phyloP scores from a whole-genome alignment of 1,284 basidiomycete genomes.

The Trametes versicolor region DNA sequence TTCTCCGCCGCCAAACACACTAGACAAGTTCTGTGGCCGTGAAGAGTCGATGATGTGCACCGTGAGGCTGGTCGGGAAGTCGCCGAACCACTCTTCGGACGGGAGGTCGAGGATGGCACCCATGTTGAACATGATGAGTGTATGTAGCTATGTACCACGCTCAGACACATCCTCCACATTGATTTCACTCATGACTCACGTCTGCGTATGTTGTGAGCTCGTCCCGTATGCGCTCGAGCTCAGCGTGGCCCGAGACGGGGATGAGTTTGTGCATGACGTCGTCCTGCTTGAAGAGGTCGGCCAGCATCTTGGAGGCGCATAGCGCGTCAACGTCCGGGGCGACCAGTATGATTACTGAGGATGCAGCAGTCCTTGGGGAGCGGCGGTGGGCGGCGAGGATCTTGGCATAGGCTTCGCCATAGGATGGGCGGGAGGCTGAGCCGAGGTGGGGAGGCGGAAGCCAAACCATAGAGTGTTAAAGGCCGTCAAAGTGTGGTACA shows the following conservation, averaged over 20 bases:
- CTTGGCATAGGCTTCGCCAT: constrained; percentile 82
- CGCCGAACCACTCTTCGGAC: constrained; percentile 77
- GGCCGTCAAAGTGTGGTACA: not conserved
- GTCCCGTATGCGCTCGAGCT: constrained; percentile 72
- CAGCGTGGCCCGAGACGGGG: constrained; percentile 90
- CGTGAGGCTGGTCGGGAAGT: constrained; percentile 65
- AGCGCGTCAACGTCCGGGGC: constrained; percentile 92
- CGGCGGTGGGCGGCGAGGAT: constrained; percentile 81
- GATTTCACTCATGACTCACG: constrained; percentile 62
- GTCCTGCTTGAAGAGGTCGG: constrained; percentile 92
- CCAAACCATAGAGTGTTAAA: constrained; percentile 61
- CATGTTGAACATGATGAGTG: constrained; percentile 93
- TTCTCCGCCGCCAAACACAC: constrained; percentile 82
- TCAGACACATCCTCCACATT: too few species aligned
- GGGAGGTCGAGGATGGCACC: constrained; percentile 90
- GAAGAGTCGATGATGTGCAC: constrained; percentile 96
- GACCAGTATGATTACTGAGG: constrained; percentile 86
- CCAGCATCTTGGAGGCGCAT: constrained; percentile 90
- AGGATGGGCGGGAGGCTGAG: constrained; percentile 66
- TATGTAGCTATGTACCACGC: constrained; percentile 76
- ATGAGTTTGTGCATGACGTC: constrained; percentile 92
- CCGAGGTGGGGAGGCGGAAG: constrained; percentile 75
- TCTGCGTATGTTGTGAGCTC: constrained; percentile 77
- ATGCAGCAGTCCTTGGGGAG: constrained; percentile 78
- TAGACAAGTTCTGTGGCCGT: constrained; percentile 91